These are phyloP conservation scores for Trichosanthes truncata DNA, from an alignment of 306 rosid species.

Conservation along the genomic window DNA sequence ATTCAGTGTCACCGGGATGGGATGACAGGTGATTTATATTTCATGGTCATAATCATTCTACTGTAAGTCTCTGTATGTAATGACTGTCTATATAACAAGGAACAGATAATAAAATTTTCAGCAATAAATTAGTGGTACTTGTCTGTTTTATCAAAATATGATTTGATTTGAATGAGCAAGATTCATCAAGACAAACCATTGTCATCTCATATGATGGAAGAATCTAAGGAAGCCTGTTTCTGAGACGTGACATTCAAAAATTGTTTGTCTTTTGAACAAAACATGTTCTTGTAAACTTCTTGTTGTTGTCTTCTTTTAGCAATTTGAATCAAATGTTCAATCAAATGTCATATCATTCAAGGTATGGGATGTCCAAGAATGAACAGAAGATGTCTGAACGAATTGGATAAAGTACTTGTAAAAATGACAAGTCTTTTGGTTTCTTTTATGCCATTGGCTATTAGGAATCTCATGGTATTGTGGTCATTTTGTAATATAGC, in stretches of 20 bases:
- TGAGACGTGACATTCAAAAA: background rate
- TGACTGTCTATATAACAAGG: background rate
- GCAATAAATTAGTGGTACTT: background rate
- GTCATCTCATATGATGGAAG: background rate
- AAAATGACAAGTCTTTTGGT: background rate
- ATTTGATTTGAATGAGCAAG: conserved; percentile 4
- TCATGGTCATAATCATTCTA: background rate
- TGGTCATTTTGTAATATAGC: background rate
- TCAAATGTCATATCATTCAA: background rate
- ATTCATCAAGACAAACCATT: background rate
- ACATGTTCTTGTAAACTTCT: background rate
- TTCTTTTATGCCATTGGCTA: background rate
- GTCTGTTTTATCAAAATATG: background rate
- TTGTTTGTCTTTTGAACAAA: background rate
- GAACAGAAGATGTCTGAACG: background rate
- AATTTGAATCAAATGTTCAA: background rate
- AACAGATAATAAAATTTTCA: background rate
- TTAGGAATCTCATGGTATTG: background rate
- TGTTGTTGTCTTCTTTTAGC: background rate
- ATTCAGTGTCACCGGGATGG: background rate
- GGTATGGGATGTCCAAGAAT: background rate
- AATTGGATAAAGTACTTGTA: background rate
- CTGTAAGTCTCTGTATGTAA: background rate
- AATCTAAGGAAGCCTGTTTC: background rate
- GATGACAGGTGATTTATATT: background rate